Conservation (phyloP, 176 grass and related monocot genomes). For the Oryza glaberrima region DNA sequence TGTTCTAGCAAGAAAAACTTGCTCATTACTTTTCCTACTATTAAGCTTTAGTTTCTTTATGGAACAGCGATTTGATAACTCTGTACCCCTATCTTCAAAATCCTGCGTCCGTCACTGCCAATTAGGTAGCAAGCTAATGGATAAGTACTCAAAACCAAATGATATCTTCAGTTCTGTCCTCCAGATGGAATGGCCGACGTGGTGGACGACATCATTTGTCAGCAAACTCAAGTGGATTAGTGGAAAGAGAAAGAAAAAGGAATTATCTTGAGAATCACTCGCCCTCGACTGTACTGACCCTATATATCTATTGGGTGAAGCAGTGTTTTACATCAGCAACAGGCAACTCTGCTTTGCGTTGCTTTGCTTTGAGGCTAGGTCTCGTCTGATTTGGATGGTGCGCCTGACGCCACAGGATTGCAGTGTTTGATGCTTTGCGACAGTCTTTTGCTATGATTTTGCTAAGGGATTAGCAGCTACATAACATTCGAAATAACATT, state of each 20-base stretch:
- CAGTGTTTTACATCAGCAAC: background rate
- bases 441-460: too few species aligned
- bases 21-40: too few species aligned
- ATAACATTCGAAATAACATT: too few species aligned
- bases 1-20: too few species aligned
- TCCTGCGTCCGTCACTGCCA: too few species aligned
- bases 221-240: background rate
- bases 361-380: constrained; percentile 10
- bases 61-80: too few species aligned
- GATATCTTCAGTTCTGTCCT: background rate
- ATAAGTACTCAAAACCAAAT: background rate
- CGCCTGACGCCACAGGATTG: background rate
- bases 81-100: too few species aligned
- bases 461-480: too few species aligned
- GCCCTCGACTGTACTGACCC: background rate
- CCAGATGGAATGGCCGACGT: background rate
- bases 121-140: background rate
- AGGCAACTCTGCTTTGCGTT: background rate
- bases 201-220: background rate
- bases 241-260: background rate
- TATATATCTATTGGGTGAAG: background rate
- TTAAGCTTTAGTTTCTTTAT: too few species aligned
- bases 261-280: background rate
- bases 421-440: background rate
- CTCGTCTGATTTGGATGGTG: constrained; percentile 9